Conservation (phyloP, 805 yeast genomes). For the Barnettozyma vustinii region DNA sequence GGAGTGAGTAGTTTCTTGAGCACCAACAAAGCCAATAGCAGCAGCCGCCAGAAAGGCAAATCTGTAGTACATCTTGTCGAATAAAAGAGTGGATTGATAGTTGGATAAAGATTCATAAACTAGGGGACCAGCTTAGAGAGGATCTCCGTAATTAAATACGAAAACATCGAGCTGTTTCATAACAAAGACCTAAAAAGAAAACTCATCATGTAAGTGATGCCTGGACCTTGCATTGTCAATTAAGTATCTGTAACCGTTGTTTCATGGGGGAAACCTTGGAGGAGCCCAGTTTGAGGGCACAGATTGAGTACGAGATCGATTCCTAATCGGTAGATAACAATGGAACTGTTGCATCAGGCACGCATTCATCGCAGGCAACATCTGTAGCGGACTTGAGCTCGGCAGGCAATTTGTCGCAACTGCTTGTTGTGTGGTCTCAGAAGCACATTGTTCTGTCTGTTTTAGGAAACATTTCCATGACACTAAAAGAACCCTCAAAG, state of each 20-base stretch:
- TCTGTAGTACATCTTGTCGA: neutral
- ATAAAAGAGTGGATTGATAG: neutral
- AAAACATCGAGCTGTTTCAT: neutral
- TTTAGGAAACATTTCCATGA: neutral
- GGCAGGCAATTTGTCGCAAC: neutral
- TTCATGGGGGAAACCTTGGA: too few species aligned
- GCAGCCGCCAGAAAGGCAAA: neutral
- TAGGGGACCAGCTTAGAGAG: neutral
- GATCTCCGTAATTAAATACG: neutral
- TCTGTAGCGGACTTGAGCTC: neutral
- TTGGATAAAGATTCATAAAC: too few species aligned
- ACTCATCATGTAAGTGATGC: too few species aligned
- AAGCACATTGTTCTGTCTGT: conserved; percentile 1
- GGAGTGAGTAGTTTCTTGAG: neutral
- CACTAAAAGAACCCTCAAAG: too few species aligned
- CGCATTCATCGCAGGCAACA: neutral
- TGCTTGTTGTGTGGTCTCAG: neutral
- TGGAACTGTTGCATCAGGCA: neutral
- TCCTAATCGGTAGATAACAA: neutral
- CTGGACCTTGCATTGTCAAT: too few species aligned
- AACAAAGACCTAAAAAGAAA: too few species aligned
- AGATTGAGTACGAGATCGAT: neutral
- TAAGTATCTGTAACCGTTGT: neutral
- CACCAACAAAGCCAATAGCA: neutral
- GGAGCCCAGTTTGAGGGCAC: neutral